These are phyloP conservation scores for Bretziella fagacearum DNA, from an alignment of 2,329 filamentous ascomycete species.

Conservation along the genomic window DNA sequence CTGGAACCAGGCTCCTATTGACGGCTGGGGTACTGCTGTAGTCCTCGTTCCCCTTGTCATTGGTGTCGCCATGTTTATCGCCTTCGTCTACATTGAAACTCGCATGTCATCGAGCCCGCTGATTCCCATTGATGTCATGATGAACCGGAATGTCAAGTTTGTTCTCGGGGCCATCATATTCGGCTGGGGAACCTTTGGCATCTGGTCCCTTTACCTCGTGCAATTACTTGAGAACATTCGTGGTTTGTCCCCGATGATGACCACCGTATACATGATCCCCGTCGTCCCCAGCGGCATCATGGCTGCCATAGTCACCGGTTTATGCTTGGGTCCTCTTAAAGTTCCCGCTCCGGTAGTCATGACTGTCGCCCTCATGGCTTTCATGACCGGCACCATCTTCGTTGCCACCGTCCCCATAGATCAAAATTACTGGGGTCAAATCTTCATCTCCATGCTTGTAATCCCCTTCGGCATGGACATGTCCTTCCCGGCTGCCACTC, in stretches of 20 bases:
- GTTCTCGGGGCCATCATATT: slow-evolving; percentile 37
- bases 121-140: slow-evolving; percentile 36
- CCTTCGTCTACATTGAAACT: slow-evolving; percentile 41
- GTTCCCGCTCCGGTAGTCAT: slow-evolving; percentile 27
- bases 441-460: slow-evolving; percentile 40
- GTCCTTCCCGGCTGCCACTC: slow-evolving; percentile 43
- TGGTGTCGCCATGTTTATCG: slow-evolving; percentile 34
- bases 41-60: slow-evolving; percentile 40
- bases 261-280: slow-evolving; percentile 29
- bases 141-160: slow-evolving; percentile 10
- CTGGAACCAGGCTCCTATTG: slow-evolving; percentile 46
- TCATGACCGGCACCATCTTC: slow-evolving; percentile 27
- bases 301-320: slow-evolving; percentile 29
- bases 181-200: slow-evolving; percentile 38
- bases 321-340: slow-evolving; percentile 24
- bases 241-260: slow-evolving; percentile 27
- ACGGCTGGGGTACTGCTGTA: slow-evolving; percentile 40
- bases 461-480: slow-evolving; percentile 51
- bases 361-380: slow-evolving; percentile 27
- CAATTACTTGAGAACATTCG: slow-evolving; percentile 31
- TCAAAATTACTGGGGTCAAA: slow-evolving; percentile 47
- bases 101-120: slow-evolving; percentile 32
- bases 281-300: slow-evolving; percentile 27
- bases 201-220: slow-evolving; percentile 36
- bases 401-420: slow-evolving; percentile 31